Conservation (phyloP, 2,329 filamentous ascomycete genomes). For the Aspergillus fumigatiaffinis region DNA sequence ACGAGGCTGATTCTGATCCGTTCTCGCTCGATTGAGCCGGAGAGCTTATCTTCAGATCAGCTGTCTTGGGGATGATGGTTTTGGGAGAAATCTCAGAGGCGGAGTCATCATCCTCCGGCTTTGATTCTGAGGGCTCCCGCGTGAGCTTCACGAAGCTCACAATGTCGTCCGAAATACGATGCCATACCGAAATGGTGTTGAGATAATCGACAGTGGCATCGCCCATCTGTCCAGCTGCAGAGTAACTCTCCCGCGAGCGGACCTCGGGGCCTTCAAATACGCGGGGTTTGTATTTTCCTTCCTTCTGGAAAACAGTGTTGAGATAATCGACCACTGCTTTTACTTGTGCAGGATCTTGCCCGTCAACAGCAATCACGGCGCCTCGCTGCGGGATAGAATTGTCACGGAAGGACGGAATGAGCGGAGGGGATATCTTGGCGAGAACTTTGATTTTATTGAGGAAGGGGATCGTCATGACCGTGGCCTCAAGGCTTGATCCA, state of each 20-base stretch:
- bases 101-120: constrained; percentile 17
- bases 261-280: constrained; percentile 47
- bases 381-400: constrained; percentile 54
- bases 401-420: constrained; percentile 39
- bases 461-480: constrained; percentile 72
- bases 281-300: constrained; percentile 49
- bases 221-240: constrained; percentile 33
- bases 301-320: constrained; percentile 49
- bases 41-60: constrained; percentile 27
- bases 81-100: constrained; percentile 27
- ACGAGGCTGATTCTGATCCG: constrained; percentile 21
- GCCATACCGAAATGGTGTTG: constrained; percentile 67
- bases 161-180: constrained; percentile 69
- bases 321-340: constrained; percentile 64
- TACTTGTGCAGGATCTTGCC: constrained; percentile 62
- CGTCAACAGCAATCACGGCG: constrained; percentile 78
- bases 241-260: constrained; percentile 15
- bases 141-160: constrained; percentile 50
- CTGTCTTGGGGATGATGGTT: constrained; percentile 29
- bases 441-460: constrained; percentile 73
- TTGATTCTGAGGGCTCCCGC: constrained; percentile 12
- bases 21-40: constrained; percentile 25
- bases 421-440: constrained; percentile 68
- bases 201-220: constrained; percentile 58
- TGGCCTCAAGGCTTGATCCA: constrained; percentile 57